Percentiles rank a stretch among this genome's conserved stretches.
Evolutionary conservation across 176 grass and related monocot species (phyloP).

Genomic region (Calamus simplicifolius): DNA sequence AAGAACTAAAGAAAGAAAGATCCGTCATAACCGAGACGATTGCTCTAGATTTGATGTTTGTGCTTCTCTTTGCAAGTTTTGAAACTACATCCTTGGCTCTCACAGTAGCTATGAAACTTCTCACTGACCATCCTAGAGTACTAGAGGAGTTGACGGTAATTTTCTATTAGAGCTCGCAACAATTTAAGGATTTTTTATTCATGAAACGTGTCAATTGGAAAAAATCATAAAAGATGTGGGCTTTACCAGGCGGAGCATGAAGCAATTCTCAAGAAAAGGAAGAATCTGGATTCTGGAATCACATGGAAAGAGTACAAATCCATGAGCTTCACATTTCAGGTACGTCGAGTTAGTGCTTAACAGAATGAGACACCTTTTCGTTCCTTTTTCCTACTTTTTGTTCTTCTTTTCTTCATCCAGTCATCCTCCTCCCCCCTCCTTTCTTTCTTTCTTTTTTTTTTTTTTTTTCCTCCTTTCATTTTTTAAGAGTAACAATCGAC

Average conservation of each 20-base stretch:
- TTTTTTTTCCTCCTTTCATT: too few relatives aligned
- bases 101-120: conserved; percentile 71
- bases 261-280: conserved; percentile 43
- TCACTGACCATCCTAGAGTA: conserved; percentile 57
- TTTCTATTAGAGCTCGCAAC: neutral
- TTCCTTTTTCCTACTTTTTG: too few relatives aligned
- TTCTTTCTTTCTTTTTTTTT: too few relatives aligned
- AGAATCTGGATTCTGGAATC: conserved; percentile 41
- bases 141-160: conserved; percentile 57
- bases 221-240: too few relatives aligned
- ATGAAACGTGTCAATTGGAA: too few relatives aligned
- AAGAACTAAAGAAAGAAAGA: conserved; percentile 67
- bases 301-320: conserved; percentile 87
- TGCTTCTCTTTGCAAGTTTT: conserved; percentile 86
- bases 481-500: too few relatives aligned
- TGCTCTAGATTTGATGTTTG: conserved; percentile 89
- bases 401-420: too few relatives aligned
- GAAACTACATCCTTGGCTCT: conserved; percentile 81
- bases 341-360: conserved; percentile 11
- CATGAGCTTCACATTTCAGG: conserved; percentile 74
- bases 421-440: too few relatives aligned
- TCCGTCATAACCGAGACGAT: conserved; percentile 65
- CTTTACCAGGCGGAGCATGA: conserved; percentile 66
- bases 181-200: too few relatives aligned
- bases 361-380: too few relatives aligned